These are phyloP conservation scores for Tylopilus rubrobrunneus DNA, from an alignment of 768 basidiomycete species.

Conservation along the genomic window DNA sequence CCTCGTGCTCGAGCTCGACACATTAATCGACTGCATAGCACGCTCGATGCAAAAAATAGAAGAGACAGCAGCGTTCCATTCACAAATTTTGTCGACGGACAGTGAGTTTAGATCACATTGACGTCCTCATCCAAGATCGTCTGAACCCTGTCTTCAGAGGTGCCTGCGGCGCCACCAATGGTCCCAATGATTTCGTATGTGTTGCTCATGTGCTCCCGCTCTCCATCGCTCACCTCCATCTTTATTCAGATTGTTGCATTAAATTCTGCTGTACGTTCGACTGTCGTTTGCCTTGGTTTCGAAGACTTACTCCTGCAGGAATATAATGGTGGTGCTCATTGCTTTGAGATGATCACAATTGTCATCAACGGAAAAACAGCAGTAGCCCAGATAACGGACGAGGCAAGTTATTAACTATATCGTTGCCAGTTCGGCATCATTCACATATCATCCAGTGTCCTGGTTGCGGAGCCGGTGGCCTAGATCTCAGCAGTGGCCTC, in stretches of 20 bases:
- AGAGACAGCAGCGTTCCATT: constrained; percentile 17
- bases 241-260: constrained; percentile 41
- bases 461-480: constrained; percentile 36
- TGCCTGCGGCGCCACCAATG: constrained; percentile 34
- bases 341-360: constrained; percentile 44
- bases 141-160: constrained; percentile 31
- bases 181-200: constrained; percentile 27
- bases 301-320: constrained; percentile 28
- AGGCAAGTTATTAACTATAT: constrained; percentile 28
- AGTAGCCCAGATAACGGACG: constrained; percentile 43
- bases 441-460: constrained; percentile 32
- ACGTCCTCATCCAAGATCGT: neutral
- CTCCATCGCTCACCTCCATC: neutral
- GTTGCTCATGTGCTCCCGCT: neutral
- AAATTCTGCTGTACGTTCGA: constrained; percentile 34
- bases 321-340: constrained; percentile 38
- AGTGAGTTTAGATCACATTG: constrained; percentile 12
- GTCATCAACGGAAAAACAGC: constrained; percentile 34
- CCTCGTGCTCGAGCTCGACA: constrained; percentile 10
- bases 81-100: constrained; percentile 27
- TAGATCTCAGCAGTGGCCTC: constrained; percentile 47
- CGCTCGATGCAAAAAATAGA: constrained; percentile 9
- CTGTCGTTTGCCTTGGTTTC: neutral
- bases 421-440: neutral
- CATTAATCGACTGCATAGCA: neutral